phyloP scores from a whole-genome alignment of 2,329 filamentous ascomycete genomes.

The Pezicula carpinea region DNA sequence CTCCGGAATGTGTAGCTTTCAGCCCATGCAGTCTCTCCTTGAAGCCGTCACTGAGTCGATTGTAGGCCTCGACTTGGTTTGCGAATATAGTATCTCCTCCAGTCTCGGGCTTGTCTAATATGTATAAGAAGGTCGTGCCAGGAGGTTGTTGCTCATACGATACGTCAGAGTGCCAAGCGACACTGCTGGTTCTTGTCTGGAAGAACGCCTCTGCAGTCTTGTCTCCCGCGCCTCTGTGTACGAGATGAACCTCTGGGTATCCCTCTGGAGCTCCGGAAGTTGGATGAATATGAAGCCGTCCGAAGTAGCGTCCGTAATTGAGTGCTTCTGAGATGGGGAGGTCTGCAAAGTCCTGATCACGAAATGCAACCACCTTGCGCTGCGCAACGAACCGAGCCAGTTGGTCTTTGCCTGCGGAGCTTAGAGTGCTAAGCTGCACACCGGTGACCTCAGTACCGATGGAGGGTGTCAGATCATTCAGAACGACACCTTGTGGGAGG shows the following conservation, averaged over 20 bases:
- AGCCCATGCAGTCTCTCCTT: constrained; percentile 76
- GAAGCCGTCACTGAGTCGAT: constrained; percentile 73
- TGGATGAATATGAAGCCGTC: constrained; percentile 76
- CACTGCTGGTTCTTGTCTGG: constrained; percentile 66
- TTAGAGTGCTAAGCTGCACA: constrained; percentile 66
- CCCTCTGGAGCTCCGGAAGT: constrained; percentile 71
- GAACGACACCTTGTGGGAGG: constrained; percentile 45
- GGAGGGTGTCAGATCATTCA: constrained; percentile 63
- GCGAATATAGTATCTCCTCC: constrained; percentile 84
- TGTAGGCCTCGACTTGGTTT: constrained; percentile 77
- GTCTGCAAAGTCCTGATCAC: constrained; percentile 67
- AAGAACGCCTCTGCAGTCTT: constrained; percentile 59
- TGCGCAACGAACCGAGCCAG: constrained; percentile 71
- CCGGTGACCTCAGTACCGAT: constrained; percentile 70
- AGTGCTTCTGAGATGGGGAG: constrained; percentile 67
- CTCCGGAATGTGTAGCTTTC: constrained; percentile 73
- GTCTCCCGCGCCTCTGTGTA: constrained; percentile 67
- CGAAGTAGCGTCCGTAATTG: constrained; percentile 70
- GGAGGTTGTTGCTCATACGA: constrained; percentile 86
- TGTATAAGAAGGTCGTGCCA: constrained; percentile 83
- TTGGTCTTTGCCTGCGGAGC: constrained; percentile 67
- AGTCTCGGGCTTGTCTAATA: constrained; percentile 73
- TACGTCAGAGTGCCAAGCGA: constrained; percentile 87
- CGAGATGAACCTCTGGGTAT: constrained; percentile 71
- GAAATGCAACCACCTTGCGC: constrained; percentile 75